Evolutionary conservation across 768 basidiomycete genomes (phyloP).

Genomic region (Coprinellus micaceus): DNA sequence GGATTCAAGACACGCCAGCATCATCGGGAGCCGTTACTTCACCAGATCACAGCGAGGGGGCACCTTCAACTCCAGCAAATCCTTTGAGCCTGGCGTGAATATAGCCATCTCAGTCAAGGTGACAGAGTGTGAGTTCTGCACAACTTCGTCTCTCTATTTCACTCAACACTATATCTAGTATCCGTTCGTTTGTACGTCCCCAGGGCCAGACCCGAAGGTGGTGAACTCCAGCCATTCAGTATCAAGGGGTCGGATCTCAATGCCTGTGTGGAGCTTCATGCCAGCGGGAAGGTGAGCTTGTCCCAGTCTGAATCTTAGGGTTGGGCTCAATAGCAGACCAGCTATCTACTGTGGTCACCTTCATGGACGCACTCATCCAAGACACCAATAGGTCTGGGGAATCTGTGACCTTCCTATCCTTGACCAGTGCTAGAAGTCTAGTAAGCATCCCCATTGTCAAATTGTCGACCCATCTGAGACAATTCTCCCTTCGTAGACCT

Average conservation of each 20-base stretch:
- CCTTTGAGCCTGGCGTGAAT: background rate
- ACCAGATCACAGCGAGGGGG: slow-evolving; percentile 48
- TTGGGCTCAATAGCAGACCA: slow-evolving; percentile 24
- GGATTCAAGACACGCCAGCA: slow-evolving; percentile 52
- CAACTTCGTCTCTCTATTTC: no score
- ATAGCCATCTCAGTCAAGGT: slow-evolving; percentile 5
- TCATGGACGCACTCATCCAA: slow-evolving; percentile 58
- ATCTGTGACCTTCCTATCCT: slow-evolving; percentile 42
- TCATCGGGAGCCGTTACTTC: slow-evolving; percentile 82
- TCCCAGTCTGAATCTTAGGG: background rate
- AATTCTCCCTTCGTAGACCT: slow-evolving; percentile 30
- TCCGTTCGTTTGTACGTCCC: slow-evolving; percentile 49
- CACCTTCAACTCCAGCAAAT: slow-evolving; percentile 16
- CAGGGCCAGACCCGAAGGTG: slow-evolving; percentile 29
- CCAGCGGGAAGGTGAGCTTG: slow-evolving; percentile 61
- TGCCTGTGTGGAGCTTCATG: slow-evolving; percentile 60
- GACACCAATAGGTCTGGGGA: slow-evolving; percentile 40
- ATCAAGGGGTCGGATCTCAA: slow-evolving; percentile 60
- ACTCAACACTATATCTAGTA: slow-evolving; percentile 17
- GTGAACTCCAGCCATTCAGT: slow-evolving; percentile 45
- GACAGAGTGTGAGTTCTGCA: slow-evolving; percentile 26
- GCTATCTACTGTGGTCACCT: slow-evolving; percentile 68
- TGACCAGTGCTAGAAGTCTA: slow-evolving; percentile 55
- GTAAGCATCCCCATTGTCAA: slow-evolving; percentile 37
- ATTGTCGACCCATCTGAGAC: background rate